Base-by-base conservation (phyloP, 768 basidiomycete genomes). In the Rubroboletus pulcherrimus region DNA sequence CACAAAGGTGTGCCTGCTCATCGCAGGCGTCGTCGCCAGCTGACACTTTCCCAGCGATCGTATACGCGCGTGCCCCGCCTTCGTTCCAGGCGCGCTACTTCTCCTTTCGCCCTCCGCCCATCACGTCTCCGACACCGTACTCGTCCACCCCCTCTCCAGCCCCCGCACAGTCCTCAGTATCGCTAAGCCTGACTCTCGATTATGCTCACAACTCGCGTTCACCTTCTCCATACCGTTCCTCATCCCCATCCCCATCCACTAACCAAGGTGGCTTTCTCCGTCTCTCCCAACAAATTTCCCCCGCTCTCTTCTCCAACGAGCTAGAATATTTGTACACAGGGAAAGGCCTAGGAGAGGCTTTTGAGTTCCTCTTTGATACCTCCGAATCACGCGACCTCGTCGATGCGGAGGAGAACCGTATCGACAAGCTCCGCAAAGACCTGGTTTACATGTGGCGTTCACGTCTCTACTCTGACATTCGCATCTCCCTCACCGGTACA, bases 391-490 rank as follows among this genome's bases (percentile, higher is more conserved):
- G 69, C 40, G 75, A 73, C 38, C 75, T 75, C 52, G 83, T 71
- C 50, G 76, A 76, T 60, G 77, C 73, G 9, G 82, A 74, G 70
- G 83, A 78, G 59, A 80, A 66, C 56, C 77, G 91, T 14, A 74
- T 91, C 39, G 91, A 93, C 70, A 91, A 93, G 73, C 82, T 97
- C 10, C 84, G 92, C 57, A 92, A 93, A 71, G 96, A 98, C 66
- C 79, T 97, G 30, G 90, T 95, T 24, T 97, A 88, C 76, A 96
- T 94, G 93, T 98, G 95, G 96, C 77, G 96, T 33, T 91, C 89
- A 12, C 85, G 93, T 47, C 83, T 98, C 17, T 98, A 94, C 69
- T 91, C 93, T 2, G 96, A 98, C 71, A 83, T 96, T 24, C 84
- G 88, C 50, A 86, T 98, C 52, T 80, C 87, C 0, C 81, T 95